A percentile compares a stretch with the other conserved stretches of the same genome.
Conservation (phyloP, 2,329 filamentous ascomycete species). For the Aspergillus tanneri region DNA sequence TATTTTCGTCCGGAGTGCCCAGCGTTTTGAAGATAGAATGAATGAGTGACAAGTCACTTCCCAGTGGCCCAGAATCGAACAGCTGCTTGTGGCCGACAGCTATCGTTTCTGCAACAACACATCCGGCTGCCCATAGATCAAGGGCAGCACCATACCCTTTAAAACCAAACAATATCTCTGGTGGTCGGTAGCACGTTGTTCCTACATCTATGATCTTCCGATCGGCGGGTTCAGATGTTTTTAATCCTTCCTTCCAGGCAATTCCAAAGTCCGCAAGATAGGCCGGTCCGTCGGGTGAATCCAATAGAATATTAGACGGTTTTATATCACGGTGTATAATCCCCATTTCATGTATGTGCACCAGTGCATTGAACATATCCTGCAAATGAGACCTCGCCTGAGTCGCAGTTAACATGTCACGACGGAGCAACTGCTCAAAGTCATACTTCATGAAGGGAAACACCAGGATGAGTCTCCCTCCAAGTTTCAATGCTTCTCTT, state of each 20-base stretch:
- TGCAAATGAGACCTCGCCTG: constrained; percentile 55
- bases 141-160: constrained; percentile 68
- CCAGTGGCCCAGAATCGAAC: constrained; percentile 85
- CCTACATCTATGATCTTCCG: constrained; percentile 89
- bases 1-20: constrained; percentile 76
- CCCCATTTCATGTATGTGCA: constrained; percentile 67
- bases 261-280: constrained; percentile 91
- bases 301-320: constrained; percentile 80
- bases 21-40: constrained; percentile 89
- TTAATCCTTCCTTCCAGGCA: constrained; percentile 68
- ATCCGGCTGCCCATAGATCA: constrained; percentile 88
- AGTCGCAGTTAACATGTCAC: constrained; percentile 38
- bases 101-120: constrained; percentile 76
- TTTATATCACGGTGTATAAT: constrained; percentile 96
- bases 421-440: constrained; percentile 65
- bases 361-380: constrained; percentile 70
- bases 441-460: constrained; percentile 82
- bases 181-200: constrained; percentile 85
- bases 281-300: constrained; percentile 66
- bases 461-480: constrained; percentile 71
- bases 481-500: constrained; percentile 67
- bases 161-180: constrained; percentile 86
- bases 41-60: constrained; percentile 87
- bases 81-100: constrained; percentile 58
- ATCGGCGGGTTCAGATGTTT: constrained; percentile 60